Conservation (phyloP, 495 filamentous ascomycete species). For the Podospora didyma region DNA sequence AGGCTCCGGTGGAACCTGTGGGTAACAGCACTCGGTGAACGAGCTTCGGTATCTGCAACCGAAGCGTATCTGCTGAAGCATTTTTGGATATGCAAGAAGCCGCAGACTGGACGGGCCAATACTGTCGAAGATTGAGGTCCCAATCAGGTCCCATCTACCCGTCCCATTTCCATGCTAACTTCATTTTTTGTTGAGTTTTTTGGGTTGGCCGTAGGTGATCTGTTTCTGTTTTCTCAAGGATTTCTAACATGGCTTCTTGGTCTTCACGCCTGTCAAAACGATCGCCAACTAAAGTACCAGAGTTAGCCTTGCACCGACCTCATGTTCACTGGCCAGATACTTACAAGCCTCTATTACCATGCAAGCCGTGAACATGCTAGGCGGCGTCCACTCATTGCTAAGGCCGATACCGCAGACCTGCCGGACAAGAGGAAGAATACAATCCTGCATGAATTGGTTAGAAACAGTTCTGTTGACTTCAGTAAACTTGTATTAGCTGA, state of each 20-base stretch:
- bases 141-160: no score
- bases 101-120: no score
- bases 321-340: constrained; percentile 7
- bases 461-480: not conserved
- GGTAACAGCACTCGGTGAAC: no score
- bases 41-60: no score
- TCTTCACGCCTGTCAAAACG: constrained; percentile 39
- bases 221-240: constrained; percentile 39
- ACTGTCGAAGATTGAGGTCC: no score
- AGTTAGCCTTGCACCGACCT: not conserved
- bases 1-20: no score
- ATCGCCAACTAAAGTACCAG: constrained; percentile 37
- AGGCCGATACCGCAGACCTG: constrained; percentile 49
- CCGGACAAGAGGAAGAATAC: constrained; percentile 40
- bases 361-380: constrained; percentile 51
- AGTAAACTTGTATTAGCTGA: not conserved
- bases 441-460: constrained; percentile 21
- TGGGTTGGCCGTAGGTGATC: constrained; percentile 42
- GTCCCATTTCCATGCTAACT: constrained; percentile 4
- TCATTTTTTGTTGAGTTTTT: constrained; percentile 35
- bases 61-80: no score
- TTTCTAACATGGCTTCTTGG: constrained; percentile 34
- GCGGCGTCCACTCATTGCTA: constrained; percentile 48
- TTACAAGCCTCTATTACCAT: constrained; percentile 51
- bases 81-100: no score